Base-by-base conservation (phyloP, 2,329 filamentous ascomycete genomes). In the Cercospora brassicicola region DNA sequence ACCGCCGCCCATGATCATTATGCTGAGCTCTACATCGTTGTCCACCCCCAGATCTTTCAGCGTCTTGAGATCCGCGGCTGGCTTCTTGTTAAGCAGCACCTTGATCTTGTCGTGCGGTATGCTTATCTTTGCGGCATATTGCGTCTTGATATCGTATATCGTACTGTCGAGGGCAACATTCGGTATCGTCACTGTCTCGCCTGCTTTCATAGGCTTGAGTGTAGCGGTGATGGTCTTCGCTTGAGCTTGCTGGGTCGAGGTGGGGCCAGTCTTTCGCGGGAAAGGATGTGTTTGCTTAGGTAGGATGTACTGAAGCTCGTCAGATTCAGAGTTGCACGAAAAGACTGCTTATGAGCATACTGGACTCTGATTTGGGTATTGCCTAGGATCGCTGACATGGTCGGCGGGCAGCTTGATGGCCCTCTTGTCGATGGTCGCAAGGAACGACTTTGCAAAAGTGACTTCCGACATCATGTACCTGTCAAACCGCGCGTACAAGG, bases 1-100 rank as follows among this genome's bases (percentile, higher is more conserved):
- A 4, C 68, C 69, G 2, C 84, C 87, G 13, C 92, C 93, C 77
- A 97, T 88, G 20, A 97, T 85, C 93, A 98, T 98, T 65, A 97
- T 86, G 1, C 88, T 88, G 70, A 98, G 89, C 78, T 97, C 93
- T 0, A 94, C 83, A 10, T 75, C 18, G 74, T 42, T 64, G 10
- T 87, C 87, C 3, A 86, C 84, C 0, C 84, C 84, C 2, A 78
- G 62, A 7, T 78, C 76, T 33, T 75, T 73, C 8, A 76, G 66
- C 4, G 76, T 77, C 65, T 78, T 77, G 26, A 78, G 73, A 51
- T 77, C 79, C 13, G 73, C 78, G 0, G 93, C 87, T 0, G 94
- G 94, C 80, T 97, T 96, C 83, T 95, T 96, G 79, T 91, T 91
- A 77, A 90, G 87, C 69, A 99, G 82, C 9, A 99, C 81, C 82